Percentiles rank a stretch among this genome's conserved stretches.
phyloP scores from a whole-genome alignment of 306 rosid genomes.

The Medicago arabica region DNA sequence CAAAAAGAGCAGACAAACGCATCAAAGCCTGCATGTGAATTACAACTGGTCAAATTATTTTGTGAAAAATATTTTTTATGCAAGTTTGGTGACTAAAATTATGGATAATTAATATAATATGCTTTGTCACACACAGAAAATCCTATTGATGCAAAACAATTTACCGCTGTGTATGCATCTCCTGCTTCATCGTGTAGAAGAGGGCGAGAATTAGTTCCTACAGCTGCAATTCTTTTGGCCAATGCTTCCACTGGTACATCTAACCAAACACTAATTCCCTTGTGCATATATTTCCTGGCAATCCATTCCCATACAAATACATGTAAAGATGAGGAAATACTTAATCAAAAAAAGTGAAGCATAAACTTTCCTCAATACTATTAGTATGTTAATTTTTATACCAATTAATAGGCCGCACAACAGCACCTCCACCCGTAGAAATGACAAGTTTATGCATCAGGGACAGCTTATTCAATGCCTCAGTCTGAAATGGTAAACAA shows the following conservation, averaged over 20 bases:
- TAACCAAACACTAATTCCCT: slow-evolving; percentile 88
- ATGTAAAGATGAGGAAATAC: slow-evolving; percentile 30
- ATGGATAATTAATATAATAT: background rate
- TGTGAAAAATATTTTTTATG: slow-evolving; percentile 15
- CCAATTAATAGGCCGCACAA: slow-evolving; percentile 89
- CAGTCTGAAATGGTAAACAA: slow-evolving; percentile 62
- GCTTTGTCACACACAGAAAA: background rate
- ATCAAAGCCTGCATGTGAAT: slow-evolving; percentile 65
- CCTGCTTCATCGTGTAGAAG: slow-evolving; percentile 83
- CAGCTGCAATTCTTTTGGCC: slow-evolving; percentile 88
- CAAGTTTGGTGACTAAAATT: slow-evolving; percentile 17
- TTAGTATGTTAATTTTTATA: slow-evolving; percentile 43
- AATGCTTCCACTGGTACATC: slow-evolving; percentile 94
- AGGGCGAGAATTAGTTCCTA: slow-evolving; percentile 90
- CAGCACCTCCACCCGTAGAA: slow-evolving; percentile 99
- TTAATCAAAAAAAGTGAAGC: slow-evolving; percentile 16
- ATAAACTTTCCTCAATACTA: slow-evolving; percentile 13
- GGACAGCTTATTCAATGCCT: slow-evolving; percentile 72
- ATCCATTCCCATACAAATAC: slow-evolving; percentile 35
- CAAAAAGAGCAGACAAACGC: slow-evolving; percentile 75
- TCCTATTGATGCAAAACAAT: slow-evolving; percentile 35
- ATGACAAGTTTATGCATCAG: slow-evolving; percentile 64
- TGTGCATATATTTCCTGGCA: slow-evolving; percentile 87
- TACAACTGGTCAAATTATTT: slow-evolving; percentile 35
- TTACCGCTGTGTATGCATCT: slow-evolving; percentile 77